Base-by-base conservation (phyloP, 805 yeast species). In the Danielia oregonensis region DNA sequence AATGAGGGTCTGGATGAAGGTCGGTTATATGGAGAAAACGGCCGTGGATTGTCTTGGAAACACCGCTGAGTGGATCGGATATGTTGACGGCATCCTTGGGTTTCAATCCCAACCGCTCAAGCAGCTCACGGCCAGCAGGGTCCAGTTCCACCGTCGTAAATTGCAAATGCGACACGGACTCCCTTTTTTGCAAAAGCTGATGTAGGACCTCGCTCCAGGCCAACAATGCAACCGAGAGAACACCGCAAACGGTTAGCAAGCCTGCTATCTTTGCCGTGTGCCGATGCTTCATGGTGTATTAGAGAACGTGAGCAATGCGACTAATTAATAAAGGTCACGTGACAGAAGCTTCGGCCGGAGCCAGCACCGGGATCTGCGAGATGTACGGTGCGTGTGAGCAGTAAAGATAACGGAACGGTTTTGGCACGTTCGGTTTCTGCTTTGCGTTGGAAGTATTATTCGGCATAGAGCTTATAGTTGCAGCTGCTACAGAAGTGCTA, bases 11-110 rank as follows among this genome's bases (percentile, higher is more conserved):
- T 0, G 95, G 95, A 52, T 86, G 96, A 41, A 87, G 67, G 54
- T 86, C 96, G 0, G 95, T 86, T 17, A 86, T 70, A 51, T 87
- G 95, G n/a, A 86, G 60, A 51, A 86, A 87, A 35, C 93, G 61
- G 1, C 96, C 96, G 47, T 81, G 84, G 10, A 82, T 49, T 3
- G 52, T 53, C 35, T 54, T 49, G 17, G 49, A 45, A 8, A 51
- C 53, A 23, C 45, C 49, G 2, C 54, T 46, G 4, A 38, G 35
- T 4, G 51, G 42, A 28, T 43, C 40, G 9, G 37, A 34, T 12
- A 63, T 35, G 7, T 43, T 38, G 5, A 65, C 50, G 1, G 65
- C 61, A 5, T 44, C 42, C 36, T 60, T 62, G 13, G 59, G 57
- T 2, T 65, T 63, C 33, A 68, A 55, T 2, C 68, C 68, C 39